A percentile compares a stretch with the other conserved stretches of the same genome.
These are phyloP conservation scores for Solanum verrucosum DNA, from an alignment of 257 asterid species.

Conservation along the genomic window DNA sequence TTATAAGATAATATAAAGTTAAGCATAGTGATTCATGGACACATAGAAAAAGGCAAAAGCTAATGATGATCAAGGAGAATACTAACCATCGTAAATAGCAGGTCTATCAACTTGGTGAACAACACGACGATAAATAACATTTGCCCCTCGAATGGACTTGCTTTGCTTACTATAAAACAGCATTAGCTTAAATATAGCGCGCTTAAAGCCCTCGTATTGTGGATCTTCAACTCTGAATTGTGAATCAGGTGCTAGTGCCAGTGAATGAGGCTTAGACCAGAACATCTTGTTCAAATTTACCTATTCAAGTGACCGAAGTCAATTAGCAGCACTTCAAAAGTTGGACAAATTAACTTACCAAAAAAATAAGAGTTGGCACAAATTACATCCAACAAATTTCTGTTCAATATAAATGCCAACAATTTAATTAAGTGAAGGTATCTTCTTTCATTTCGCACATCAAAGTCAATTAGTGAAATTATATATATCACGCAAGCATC, in stretches of 20 bases:
- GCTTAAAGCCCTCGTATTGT: conserved; percentile 52
- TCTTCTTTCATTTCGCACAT: neutral
- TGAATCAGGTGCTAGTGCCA: conserved; percentile 71
- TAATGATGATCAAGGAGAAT: neutral
- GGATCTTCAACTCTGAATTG: conserved; percentile 65
- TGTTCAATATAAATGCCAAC: neutral
- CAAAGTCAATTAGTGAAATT: neutral
- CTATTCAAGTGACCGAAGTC: conserved; percentile 16
- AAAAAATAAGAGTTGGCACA: neutral
- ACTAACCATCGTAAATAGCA: conserved; percentile 77
- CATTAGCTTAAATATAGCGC: conserved; percentile 53
- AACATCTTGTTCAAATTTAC: conserved; percentile 82
- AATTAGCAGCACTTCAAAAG: neutral
- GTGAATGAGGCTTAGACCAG: conserved; percentile 81
- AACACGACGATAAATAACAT: conserved; percentile 67
- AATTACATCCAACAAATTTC: neutral
- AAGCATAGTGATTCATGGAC: neutral
- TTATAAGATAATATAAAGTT: neutral
- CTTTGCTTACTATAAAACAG: conserved; percentile 87
- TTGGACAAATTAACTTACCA: neutral
- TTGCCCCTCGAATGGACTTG: conserved; percentile 74
- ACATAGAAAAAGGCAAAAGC: neutral
- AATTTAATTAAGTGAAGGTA: neutral
- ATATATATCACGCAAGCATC: neutral
- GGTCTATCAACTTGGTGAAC: conserved; percentile 68